Evolutionary conservation across 1,284 basidiomycete genomes (phyloP).

Genomic region (Sanghuangporus baumii): DNA sequence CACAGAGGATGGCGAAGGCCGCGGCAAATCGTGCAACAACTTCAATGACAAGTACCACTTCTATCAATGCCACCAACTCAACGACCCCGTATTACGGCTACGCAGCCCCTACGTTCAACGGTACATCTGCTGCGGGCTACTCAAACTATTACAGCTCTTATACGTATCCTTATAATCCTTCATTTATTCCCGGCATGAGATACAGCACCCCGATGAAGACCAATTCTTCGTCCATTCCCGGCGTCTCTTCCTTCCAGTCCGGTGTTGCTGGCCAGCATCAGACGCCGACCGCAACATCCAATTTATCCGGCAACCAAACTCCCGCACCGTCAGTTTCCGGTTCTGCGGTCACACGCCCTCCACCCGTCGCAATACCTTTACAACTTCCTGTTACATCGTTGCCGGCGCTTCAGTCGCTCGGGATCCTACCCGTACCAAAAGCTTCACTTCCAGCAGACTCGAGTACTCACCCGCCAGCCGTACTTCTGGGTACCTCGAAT

Average conservation of each 20-base stretch:
- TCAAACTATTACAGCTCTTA: slow-evolving; percentile 34
- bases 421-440: slow-evolving; percentile 67
- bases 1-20: slow-evolving; percentile 40
- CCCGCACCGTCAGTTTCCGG: slow-evolving; percentile 26
- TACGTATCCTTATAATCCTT: slow-evolving; percentile 33
- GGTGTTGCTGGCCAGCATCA: slow-evolving; percentile 27
- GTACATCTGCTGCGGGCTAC: slow-evolving; percentile 26
- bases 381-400: slow-evolving; percentile 66
- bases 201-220: slow-evolving; percentile 26
- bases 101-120: slow-evolving; percentile 19
- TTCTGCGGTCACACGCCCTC: slow-evolving; percentile 30
- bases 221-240: slow-evolving; percentile 45
- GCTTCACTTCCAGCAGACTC: slow-evolving; percentile 47
- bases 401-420: slow-evolving; percentile 59
- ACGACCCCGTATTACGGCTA: slow-evolving; percentile 16
- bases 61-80: slow-evolving; percentile 14
- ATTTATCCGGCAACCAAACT: slow-evolving; percentile 25
- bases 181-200: slow-evolving; percentile 21
- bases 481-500: slow-evolving; percentile 60
- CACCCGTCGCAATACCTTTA: slow-evolving; percentile 56
- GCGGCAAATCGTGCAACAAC: slow-evolving; percentile 16
- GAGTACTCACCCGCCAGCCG: slow-evolving; percentile 59
- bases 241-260: slow-evolving; percentile 5
- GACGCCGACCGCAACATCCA: slow-evolving; percentile 25
- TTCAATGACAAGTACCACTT: neutral